These are phyloP conservation scores for Penicillium italicum DNA, from an alignment of 2,329 filamentous ascomycete species.

Conservation along the genomic window DNA sequence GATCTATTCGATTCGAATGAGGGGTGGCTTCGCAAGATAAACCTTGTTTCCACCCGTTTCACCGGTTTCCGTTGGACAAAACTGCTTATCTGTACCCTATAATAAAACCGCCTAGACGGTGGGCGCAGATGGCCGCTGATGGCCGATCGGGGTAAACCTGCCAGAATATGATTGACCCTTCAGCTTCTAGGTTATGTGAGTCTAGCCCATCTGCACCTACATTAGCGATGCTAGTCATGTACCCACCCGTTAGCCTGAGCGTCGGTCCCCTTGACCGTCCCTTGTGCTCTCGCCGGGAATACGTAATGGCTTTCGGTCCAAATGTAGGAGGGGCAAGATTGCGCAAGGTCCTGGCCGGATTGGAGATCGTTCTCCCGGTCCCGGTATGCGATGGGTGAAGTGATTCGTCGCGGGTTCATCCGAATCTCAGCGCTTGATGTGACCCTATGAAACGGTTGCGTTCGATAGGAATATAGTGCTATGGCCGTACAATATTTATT, in stretches of 20 bases:
- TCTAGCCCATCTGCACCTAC: not conserved
- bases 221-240: not conserved
- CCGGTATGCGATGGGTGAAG: conserved; percentile 10
- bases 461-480: not conserved
- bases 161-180: not conserved
- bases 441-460: not conserved
- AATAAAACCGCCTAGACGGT: not conserved
- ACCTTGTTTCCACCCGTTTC: not conserved
- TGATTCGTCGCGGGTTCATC: conserved; percentile 18
- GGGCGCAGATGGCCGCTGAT: not conserved
- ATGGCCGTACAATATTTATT: not conserved
- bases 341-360: conserved; percentile 13
- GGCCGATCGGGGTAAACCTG: not conserved
- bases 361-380: conserved; percentile 10
- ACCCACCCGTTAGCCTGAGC: conserved; percentile 4
- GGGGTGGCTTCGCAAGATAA: not conserved
- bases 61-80: not conserved
- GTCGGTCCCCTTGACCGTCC: not conserved
- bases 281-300: not conserved
- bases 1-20: not conserved
- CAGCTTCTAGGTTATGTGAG: not conserved
- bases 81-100: conserved; percentile 3
- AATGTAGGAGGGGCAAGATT: not conserved
- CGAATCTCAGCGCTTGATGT: conserved; percentile 19
- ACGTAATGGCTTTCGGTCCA: conserved; percentile 6